phyloP scores from a whole-genome alignment of 202 grass and related monocot species.

The Digitaria exilis region DNA sequence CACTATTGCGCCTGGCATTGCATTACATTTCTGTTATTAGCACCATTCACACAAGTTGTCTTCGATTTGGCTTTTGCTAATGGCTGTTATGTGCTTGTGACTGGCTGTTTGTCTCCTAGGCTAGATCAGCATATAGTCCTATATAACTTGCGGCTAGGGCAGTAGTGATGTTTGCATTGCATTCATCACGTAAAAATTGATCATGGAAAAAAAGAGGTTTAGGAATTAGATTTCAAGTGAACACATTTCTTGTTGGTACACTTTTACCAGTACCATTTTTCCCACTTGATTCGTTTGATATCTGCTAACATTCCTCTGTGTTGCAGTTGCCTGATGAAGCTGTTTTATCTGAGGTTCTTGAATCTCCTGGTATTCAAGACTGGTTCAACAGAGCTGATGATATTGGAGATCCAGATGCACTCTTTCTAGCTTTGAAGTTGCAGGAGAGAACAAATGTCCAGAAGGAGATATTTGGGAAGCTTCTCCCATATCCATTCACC shows the following conservation, averaged over 20 bases:
- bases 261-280: conserved; percentile 11
- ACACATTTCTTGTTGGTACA: conserved; percentile 11
- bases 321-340: conserved; percentile 84
- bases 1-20: background rate
- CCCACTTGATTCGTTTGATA: background rate
- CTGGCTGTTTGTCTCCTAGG: background rate
- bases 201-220: background rate
- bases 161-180: background rate
- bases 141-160: background rate
- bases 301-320: conserved; percentile 21
- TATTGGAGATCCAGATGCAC: conserved; percentile 88
- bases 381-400: conserved; percentile 79
- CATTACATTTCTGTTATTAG: background rate
- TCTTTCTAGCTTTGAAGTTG: conserved; percentile 89
- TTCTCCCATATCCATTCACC: conserved; percentile 82
- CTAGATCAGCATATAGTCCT: background rate
- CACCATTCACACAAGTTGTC: background rate
- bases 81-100: background rate
- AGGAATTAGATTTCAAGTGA: background rate
- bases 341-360: conserved; percentile 67
- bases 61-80: background rate
- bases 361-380: conserved; percentile 67
- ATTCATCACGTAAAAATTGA: background rate
- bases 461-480: conserved; percentile 76
- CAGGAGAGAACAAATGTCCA: conserved; percentile 77